Evolutionary conservation across 768 basidiomycete species (phyloP).

Genomic region (Xerocomus potaroensis): DNA sequence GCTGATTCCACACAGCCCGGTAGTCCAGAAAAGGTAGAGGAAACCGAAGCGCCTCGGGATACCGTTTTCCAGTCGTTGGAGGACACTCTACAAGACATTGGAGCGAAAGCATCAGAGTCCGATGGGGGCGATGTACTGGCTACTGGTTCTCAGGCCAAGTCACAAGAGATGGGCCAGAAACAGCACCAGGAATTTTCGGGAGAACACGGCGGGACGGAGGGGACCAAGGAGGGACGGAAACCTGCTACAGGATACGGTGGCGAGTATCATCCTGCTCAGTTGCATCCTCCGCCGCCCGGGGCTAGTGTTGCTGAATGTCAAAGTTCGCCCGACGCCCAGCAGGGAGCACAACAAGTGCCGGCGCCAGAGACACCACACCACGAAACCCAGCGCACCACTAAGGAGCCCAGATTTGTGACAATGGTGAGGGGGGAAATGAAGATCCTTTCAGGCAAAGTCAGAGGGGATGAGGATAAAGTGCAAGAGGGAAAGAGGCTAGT

Average conservation of each 20-base stretch:
- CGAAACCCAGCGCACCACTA: conserved; percentile 7
- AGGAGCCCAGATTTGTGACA: conserved; percentile 26
- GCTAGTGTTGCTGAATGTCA: conserved; percentile 14
- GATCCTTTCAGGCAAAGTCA: conserved; percentile 29
- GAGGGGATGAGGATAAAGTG: conserved; percentile 26
- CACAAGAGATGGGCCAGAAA: background rate
- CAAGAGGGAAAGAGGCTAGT: conserved; percentile 27
- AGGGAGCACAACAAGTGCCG: background rate
- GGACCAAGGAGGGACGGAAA: background rate
- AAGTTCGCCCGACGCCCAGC: background rate
- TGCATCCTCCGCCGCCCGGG: conserved; percentile 26
- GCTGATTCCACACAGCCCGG: conserved; percentile 14
- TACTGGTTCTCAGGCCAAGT: background rate
- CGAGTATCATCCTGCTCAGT: conserved; percentile 26
- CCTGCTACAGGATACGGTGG: conserved; percentile 9
- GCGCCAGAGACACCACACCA: background rate
- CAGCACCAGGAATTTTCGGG: background rate
- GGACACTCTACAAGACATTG: background rate
- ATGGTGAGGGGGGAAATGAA: conserved; percentile 34
- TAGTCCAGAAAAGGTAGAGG: background rate
- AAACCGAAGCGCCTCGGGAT: background rate
- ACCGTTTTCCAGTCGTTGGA: background rate
- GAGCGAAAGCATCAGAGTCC: background rate
- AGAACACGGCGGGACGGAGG: background rate
- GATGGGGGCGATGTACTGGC: background rate